Conservation (phyloP, 371 early-diverging fungal genomes). For the Mucor velutinosus region DNA sequence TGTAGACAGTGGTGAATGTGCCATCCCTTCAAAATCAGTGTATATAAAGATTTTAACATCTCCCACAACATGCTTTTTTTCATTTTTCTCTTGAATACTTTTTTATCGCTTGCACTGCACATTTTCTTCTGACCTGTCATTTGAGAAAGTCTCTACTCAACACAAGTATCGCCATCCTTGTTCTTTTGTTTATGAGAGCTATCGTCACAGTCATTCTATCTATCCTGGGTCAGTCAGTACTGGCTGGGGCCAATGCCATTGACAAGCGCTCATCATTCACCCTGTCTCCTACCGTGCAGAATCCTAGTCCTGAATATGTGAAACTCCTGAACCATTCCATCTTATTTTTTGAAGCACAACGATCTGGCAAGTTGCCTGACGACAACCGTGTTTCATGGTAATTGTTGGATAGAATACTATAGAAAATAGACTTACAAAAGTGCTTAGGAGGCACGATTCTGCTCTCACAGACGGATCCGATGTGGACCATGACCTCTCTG, state of each 20-base stretch:
- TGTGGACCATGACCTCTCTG: slow-evolving; percentile 45
- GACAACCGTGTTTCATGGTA: slow-evolving; percentile 54
- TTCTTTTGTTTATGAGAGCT: not conserved
- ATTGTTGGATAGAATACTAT: not conserved
- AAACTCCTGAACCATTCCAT: slow-evolving; percentile 43
- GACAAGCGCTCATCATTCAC: not conserved
- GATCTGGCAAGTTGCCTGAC: slow-evolving; percentile 51
- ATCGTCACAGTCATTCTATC: not conserved
- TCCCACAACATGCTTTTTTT: not conserved
- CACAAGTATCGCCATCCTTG: not conserved
- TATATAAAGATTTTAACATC: not conserved
- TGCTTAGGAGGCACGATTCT: slow-evolving; percentile 54
- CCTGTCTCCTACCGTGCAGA: slow-evolving; percentile 9
- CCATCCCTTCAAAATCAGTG: not conserved
- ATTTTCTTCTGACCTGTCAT: not conserved
- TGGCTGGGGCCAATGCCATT: not conserved
- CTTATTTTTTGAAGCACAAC: slow-evolving; percentile 60
- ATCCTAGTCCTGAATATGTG: slow-evolving; percentile 14
- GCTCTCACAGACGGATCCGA: slow-evolving; percentile 53
- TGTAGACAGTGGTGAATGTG: not conserved
- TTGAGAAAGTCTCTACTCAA: not conserved
- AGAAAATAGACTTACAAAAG: not conserved
- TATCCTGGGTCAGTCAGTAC: not conserved
- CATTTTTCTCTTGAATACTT: not conserved
- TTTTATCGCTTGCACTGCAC: not conserved